Base-by-base conservation (phyloP, 225 moss, liverwort and hornwort species). In the Polytrichum formosum region DNA sequence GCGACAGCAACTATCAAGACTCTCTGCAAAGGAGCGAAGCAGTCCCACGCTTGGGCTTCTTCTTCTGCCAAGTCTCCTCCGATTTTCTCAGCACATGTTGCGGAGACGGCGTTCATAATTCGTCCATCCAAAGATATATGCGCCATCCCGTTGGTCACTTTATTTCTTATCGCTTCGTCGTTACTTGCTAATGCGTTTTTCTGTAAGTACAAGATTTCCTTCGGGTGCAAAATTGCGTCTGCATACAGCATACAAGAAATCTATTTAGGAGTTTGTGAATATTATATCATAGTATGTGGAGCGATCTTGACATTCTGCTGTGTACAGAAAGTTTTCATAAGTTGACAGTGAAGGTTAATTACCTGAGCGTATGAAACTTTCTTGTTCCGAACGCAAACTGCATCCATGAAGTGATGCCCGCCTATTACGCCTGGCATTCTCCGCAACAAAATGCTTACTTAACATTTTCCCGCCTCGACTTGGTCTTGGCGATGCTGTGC, bases 1-100 rank as follows among this genome's bases (percentile, higher is more conserved):
- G 91, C 91, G 63, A 94, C 91, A 19, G 91, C 93, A 46, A 95
- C 89, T 63, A 96, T 90, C 60, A 94, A 85, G 63, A 94, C 92
- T 70, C 97, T 82, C 77, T 98, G 92, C 55, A 98, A 78, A 18
- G 97, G 94, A 33, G 86, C 83, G 54, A 92, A 87, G 79, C 88
- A 89, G 64, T 91, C 88, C 97, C 97, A 98, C 1, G 83, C 90
- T 75, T 72, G 77, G 18, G 86, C 83, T 70, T 94, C 97, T 62
- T 74, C 77, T 56, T 81, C 83, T 61, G 78, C 88, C 65, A 92
- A 71, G 63, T 77, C 65, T 65, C 88, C 88, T 73, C 85, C 83
- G 61, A 91, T 76, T 58, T 31, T 83, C 25, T 37, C 69, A 56
- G 87, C 74, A 67, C 87, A 86, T 28, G 94, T 85, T 65, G 89